Evolutionary conservation across 495 filamentous ascomycete species (phyloP), one percentile per base, ranked within the genome.

Genomic region (Penicillium simplicissimum): DNA sequence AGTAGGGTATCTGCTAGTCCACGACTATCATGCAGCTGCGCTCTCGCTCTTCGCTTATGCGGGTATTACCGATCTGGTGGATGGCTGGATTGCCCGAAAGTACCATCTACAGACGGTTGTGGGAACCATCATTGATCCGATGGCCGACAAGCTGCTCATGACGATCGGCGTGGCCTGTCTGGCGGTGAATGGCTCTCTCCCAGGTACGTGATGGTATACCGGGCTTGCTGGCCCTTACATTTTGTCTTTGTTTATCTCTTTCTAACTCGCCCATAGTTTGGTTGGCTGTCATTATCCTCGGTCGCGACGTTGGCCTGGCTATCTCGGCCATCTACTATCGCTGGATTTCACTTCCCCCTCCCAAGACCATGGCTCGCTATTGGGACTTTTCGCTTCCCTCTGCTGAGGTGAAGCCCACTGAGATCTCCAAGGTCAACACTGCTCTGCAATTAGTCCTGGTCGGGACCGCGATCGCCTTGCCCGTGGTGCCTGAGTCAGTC

Each of bases 141-240:
- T 96, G 90, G 94, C 94, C 14, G 94, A 98, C 70, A 98, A 98
- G 80, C 85, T 86, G 11, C 80, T 98, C 61, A 98, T 98, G 95
- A 97, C 93, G 3, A 83, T 96, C 35, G 77, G 96, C 56, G 94
- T 93, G 0, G 87, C 92, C 8, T 90, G 88, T 60, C 71, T 98
- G 40, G 93, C 92, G 7, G 77, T 89, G 42, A 90, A 96, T 58
- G 93, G 90, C 0, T 82, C 86, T 6, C 78, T 98, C 17, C 92
- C 95, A 33, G 75, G 91, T 94, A 78, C 64, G 83, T 74, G 5
- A 10, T 48, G 17, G 11, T 35, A 8, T 13, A 40, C 28, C 8
- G 21, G 42, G 15, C 40, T n/a, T n/a, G 17, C 33, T 57, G n/a
- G 1, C 21, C 19, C 15, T 43, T 43, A 35, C 35, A 10, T 51